phyloP scores from a whole-genome alignment of 2,329 filamentous ascomycete genomes.

The Neopestalotiopsis clavispora region DNA sequence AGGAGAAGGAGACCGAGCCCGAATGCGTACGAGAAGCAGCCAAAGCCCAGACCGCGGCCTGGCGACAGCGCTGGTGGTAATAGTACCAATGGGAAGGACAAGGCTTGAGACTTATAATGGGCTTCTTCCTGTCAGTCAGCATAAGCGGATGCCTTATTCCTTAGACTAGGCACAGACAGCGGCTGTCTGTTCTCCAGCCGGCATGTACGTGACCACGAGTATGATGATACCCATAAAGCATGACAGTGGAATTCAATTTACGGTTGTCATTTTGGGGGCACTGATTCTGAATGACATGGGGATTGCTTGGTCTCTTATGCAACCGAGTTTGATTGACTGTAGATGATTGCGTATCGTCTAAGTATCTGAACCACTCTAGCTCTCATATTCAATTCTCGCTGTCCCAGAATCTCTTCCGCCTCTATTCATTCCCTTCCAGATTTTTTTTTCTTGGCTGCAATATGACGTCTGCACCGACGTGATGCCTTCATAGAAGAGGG shows the following conservation, averaged over 20 bases:
- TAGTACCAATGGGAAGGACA: background rate
- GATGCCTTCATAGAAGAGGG: background rate
- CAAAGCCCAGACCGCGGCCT: conserved; percentile 53
- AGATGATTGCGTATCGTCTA: conserved; percentile 5
- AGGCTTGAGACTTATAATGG: background rate
- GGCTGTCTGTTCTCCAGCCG: background rate
- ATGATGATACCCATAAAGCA: conserved; percentile 1
- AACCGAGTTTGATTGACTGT: background rate
- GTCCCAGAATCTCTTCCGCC: background rate
- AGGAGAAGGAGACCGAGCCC: conserved; percentile 66
- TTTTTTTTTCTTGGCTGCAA: background rate
- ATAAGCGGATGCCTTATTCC: background rate
- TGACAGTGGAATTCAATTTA: conserved; percentile 2
- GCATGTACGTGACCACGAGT: background rate
- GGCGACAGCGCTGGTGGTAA: conserved; percentile 17
- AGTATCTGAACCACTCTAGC: background rate
- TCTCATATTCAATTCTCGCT: conserved; percentile 9
- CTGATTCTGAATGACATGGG: background rate
- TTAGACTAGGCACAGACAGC: background rate
- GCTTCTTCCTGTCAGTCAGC: background rate
- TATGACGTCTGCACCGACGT: background rate
- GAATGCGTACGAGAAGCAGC: conserved; percentile 83
- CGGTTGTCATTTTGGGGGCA: background rate
- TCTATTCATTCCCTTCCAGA: background rate
- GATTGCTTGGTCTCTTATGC: background rate